Conservation (phyloP, 768 basidiomycete species). For the Lentinula aciculospora region DNA sequence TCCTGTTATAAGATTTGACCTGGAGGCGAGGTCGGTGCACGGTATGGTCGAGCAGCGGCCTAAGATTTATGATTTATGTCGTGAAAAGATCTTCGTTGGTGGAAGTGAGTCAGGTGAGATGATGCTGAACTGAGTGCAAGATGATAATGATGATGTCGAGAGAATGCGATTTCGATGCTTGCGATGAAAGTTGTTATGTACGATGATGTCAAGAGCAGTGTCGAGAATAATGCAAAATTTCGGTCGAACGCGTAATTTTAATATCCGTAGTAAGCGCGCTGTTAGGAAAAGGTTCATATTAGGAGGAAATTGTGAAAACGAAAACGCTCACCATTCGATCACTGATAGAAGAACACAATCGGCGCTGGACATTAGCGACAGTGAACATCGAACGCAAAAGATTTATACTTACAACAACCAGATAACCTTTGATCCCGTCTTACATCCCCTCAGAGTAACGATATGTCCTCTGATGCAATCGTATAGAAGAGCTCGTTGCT, state of each 20-base stretch:
- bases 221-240: conserved; percentile 20
- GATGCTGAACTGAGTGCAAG: background rate
- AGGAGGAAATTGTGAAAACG: conserved; percentile 4
- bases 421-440: conserved; percentile 88
- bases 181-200: background rate
- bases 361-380: conserved; percentile 3
- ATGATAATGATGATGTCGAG: conserved; percentile 1
- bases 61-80: conserved; percentile 5
- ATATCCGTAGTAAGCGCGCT: conserved; percentile 65
- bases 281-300: conserved; percentile 3
- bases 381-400: background rate
- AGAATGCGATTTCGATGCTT: conserved; percentile 6
- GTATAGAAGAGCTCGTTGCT: conserved; percentile 75
- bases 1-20: conserved; percentile 9
- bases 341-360: conserved; percentile 21
- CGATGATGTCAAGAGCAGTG: conserved; percentile 12
- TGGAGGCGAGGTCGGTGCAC: background rate
- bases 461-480: conserved; percentile 86
- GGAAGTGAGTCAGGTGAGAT: background rate
- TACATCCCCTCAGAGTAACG: conserved; percentile 85
- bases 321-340: conserved; percentile 46
- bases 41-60: conserved; percentile 10
- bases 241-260: conserved; percentile 22
- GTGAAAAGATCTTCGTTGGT: background rate
- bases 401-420: conserved; percentile 64